phyloP scores from a whole-genome alignment of 2,329 filamentous ascomycete species.

The Didymosphaeria variabile region DNA sequence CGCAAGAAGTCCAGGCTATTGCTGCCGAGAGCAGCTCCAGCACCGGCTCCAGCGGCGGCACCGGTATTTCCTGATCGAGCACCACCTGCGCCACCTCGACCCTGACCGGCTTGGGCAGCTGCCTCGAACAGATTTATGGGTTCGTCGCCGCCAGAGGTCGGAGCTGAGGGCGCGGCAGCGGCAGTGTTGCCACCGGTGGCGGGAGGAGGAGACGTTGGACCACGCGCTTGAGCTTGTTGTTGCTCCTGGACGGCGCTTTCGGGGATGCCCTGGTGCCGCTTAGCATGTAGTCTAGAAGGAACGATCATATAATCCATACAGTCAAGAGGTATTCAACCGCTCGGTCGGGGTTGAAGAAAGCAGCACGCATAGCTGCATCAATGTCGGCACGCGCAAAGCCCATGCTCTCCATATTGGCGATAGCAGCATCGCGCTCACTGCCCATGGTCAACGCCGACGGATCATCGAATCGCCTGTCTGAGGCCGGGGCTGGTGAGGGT shows the following conservation, averaged over 20 bases:
- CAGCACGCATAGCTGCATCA: slow-evolving; percentile 92
- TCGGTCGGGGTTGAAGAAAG: slow-evolving; percentile 95
- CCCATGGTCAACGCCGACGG: slow-evolving; percentile 88
- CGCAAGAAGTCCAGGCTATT: slow-evolving; percentile 92
- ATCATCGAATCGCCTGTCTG: slow-evolving; percentile 66
- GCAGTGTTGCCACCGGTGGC: slow-evolving; percentile 58
- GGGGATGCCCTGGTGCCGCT: slow-evolving; percentile 78
- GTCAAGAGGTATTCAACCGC: slow-evolving; percentile 95
- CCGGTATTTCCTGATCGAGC: slow-evolving; percentile 59
- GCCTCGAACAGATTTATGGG: slow-evolving; percentile 91
- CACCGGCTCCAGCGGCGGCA: slow-evolving; percentile 61
- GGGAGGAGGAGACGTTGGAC: slow-evolving; percentile 52
- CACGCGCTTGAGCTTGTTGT: slow-evolving; percentile 55
- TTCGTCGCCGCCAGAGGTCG: slow-evolving; percentile 63
- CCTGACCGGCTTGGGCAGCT: slow-evolving; percentile 76
- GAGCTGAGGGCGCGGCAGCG: slow-evolving; percentile 35
- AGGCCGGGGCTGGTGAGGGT: slow-evolving; percentile 58
- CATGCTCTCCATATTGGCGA: slow-evolving; percentile 97
- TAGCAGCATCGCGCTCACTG: slow-evolving; percentile 79
- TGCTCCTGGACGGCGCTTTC: slow-evolving; percentile 79
- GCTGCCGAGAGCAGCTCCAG: slow-evolving; percentile 63
- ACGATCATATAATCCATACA: slow-evolving; percentile 60
- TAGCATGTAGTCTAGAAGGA: slow-evolving; percentile 26
- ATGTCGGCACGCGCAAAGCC: slow-evolving; percentile 90
- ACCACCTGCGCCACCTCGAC: slow-evolving; percentile 52